Evolutionary conservation across 805 yeast genomes (phyloP), one percentile per base, ranked within the genome.

Genomic region (Myxozyma vanderwaltii): DNA sequence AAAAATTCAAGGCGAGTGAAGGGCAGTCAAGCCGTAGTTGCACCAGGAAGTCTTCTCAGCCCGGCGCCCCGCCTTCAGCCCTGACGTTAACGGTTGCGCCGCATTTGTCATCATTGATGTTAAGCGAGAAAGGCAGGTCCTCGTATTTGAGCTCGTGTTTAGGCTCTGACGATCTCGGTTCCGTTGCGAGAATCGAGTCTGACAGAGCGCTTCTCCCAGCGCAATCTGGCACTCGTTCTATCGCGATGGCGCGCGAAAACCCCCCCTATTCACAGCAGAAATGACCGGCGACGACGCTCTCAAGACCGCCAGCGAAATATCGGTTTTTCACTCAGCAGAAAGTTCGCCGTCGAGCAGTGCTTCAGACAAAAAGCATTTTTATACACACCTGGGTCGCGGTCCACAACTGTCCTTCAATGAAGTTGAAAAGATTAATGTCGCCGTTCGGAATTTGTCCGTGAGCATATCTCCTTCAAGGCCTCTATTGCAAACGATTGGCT

Each of bases 381-480:
- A 19, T 17, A 40, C 31, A n/a, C 31, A 33, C n/a, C 27, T 12
- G 39, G 44, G 49, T 4, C 33, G 59, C 2, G 64, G 56, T 19
- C 63, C 64, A 15, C 56, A 47, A 26, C 57, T 64, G 15, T 62
- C 66, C 21, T 64, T 64, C 44, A 51, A 58, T 40, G 59, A 63
- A 19, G 67, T 66, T n/a, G 65, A 66, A 27, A n/a, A 58, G 10
- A 68, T 66, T 6, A 57, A 54, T 38, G 31, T 67, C 5, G 35
- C 50, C 12, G 65, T 67, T 31, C 61, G 69, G 38, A 38, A 52
- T n/a, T 50, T 66, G 33, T 29, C 68, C 4, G 64, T 67, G 8
- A 40, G 47, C 17, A 51, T 65, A 10, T 7, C 41, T 5, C 55
- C 46, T 2, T 12, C 45, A 3, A 43, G 17, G 15, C 41, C 47